phyloP scores from a whole-genome alignment of 1,284 basidiomycete species.

The Ustilago curta region DNA sequence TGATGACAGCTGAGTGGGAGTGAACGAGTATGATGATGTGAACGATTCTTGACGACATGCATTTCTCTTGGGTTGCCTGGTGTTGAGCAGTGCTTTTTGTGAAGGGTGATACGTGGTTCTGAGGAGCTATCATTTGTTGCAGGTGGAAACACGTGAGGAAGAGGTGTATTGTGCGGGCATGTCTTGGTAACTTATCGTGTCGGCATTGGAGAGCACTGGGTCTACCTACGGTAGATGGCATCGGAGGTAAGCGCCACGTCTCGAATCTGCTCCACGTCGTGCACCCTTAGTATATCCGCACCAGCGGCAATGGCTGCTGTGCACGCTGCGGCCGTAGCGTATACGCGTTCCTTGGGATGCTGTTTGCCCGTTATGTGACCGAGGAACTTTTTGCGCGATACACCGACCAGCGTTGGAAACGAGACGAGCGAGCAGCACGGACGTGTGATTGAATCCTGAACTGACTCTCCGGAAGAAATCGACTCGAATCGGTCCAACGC shows the following conservation, averaged over 20 bases:
- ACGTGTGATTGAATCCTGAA: constrained; percentile 32
- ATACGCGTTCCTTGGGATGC: constrained; percentile 77
- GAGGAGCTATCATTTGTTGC: too few species aligned
- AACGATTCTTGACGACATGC: too few species aligned
- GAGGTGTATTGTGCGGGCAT: too few species aligned
- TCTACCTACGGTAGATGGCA: constrained; percentile 69
- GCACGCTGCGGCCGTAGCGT: constrained; percentile 85
- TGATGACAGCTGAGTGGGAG: too few species aligned
- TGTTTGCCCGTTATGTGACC: constrained; percentile 68
- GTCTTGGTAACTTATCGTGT: too few species aligned
- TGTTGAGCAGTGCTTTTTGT: too few species aligned
- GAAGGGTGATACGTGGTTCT: too few species aligned
- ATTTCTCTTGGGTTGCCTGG: too few species aligned
- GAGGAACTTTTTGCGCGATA: constrained; percentile 65
- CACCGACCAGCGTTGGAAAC: constrained; percentile 63
- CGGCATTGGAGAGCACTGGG: too few species aligned
- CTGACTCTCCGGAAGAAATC: constrained; percentile 16
- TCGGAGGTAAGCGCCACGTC: constrained; percentile 75
- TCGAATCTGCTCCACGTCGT: constrained; percentile 80
- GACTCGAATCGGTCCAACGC: constrained; percentile 26
- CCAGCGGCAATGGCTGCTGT: constrained; percentile 81
- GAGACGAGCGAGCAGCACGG: constrained; percentile 49
- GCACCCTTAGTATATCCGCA: constrained; percentile 82
- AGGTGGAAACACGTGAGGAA: too few species aligned
- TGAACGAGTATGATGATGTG: too few species aligned